Conservation (phyloP, 352 stramenopile species). For the Globisporangium nagaii region DNA sequence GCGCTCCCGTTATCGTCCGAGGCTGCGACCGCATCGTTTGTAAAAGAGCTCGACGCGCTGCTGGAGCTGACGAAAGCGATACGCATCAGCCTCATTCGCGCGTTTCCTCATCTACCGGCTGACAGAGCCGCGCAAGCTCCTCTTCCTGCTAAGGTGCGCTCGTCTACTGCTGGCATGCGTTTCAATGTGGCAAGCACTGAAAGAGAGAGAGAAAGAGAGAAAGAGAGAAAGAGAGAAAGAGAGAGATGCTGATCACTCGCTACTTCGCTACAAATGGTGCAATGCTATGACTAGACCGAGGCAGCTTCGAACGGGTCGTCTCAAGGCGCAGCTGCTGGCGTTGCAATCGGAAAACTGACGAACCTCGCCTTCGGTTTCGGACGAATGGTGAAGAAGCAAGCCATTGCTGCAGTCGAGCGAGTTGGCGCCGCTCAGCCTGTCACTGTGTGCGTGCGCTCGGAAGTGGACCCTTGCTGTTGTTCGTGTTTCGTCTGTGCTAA, state of each 20-base stretch:
- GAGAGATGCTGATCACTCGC: too few species aligned
- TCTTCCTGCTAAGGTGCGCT: not conserved
- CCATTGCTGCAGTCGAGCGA: slow-evolving; percentile 73
- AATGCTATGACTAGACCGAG: not conserved
- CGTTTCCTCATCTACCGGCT: slow-evolving; percentile 51
- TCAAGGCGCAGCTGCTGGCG: slow-evolving; percentile 14
- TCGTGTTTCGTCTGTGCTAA: not conserved
- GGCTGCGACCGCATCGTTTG: slow-evolving; percentile 38
- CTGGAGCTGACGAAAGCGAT: slow-evolving; percentile 41
- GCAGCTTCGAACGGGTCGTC: not conserved
- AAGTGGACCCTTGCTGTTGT: not conserved
- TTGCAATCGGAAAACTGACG: slow-evolving; percentile 64
- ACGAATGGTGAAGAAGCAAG: slow-evolving; percentile 83
- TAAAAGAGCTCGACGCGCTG: slow-evolving; percentile 49
- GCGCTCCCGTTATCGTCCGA: slow-evolving; percentile 43
- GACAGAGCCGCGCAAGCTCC: slow-evolving; percentile 12
- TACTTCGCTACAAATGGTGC: too few species aligned
- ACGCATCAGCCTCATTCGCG: slow-evolving; percentile 42
- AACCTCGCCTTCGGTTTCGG: slow-evolving; percentile 79
- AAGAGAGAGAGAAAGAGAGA: too few species aligned
- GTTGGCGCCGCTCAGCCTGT: slow-evolving; percentile 53
- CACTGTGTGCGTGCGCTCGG: slow-evolving; percentile 28
- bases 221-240: too few species aligned
- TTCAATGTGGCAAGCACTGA: too few species aligned
- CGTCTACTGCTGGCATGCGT: not conserved